Base-by-base conservation (phyloP, 1,139 yeast species). In the Magnusiomyces magnusii region DNA sequence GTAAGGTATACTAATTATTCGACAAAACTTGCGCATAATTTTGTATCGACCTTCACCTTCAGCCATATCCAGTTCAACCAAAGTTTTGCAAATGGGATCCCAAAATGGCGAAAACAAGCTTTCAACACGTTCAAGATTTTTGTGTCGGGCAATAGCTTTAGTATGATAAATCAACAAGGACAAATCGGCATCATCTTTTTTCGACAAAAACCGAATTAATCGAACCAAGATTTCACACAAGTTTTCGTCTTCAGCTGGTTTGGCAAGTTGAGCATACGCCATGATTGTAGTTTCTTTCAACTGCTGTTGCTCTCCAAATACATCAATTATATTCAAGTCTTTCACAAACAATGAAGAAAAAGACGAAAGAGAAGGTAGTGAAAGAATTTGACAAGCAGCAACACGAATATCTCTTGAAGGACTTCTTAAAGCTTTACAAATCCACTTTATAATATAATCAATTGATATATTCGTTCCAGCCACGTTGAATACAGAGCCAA, bases 31-130 rank as follows among this genome's bases (percentile, higher is more conserved):
- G 25, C 76, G 76, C 44, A 88, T 76, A 58, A 87, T 75, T 51
- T 80, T 67, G 57, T 78, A 76, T 9, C 44, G 44, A 5, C 19
- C 44, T 39, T 39, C 44, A 3, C 44, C 44, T 23, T 23, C 49
- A 10, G 27, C 49, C 27, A 23, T 19, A 23, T 44, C 49, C n/a
- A 44, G n/a, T 62, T 83, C 83, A 1, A 89, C 84, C 19, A 89
- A 77, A 54, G 81, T 78, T 57, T 84, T 80, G 49, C 93, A 81
- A n/a, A 91, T 76, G 56, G 87, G 80, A 1, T 95, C 88, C 68
- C 93, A 78, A 64, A 83, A 87, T 0, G 97, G 96, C 2, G 90
- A 81, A 42, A 91, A 74, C 21, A 93, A 71, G 67, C 87, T 88
- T 75, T 77, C 76, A 13, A 76, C 68, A 39, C 19, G 17, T 0